These are phyloP conservation scores for Nidula niveotomentosa DNA, from an alignment of 1,284 basidiomycete genomes.

Conservation along the genomic window DNA sequence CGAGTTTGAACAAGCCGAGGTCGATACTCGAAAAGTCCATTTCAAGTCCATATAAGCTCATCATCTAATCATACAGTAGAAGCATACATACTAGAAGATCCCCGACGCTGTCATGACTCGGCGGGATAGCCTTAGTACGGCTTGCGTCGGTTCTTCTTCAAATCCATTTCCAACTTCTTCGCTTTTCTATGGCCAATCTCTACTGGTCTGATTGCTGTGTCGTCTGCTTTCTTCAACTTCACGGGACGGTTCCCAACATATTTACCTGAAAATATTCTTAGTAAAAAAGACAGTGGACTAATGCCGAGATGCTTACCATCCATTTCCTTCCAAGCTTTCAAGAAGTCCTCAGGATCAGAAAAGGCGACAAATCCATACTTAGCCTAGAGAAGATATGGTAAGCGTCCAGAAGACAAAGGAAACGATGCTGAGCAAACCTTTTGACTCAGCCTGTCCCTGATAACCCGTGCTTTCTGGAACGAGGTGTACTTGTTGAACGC, in stretches of 20 bases:
- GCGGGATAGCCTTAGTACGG: conserved; percentile 50
- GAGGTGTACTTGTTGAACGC: conserved; percentile 93
- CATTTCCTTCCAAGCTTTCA: conserved; percentile 99
- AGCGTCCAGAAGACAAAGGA: neutral
- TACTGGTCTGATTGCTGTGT: conserved; percentile 82
- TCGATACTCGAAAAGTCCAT: no score
- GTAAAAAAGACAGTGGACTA: no score
- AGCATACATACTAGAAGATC: neutral
- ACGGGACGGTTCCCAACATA: conserved; percentile 96
- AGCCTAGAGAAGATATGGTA: conserved; percentile 51
- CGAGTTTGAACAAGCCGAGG: no score
- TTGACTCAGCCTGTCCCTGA: conserved; percentile 87
- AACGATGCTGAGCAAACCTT: conserved; percentile 52
- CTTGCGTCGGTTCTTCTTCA: conserved; percentile 81
- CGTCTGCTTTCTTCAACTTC: conserved; percentile 87
- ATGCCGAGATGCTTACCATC: conserved; percentile 64
- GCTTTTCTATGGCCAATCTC: conserved; percentile 93
- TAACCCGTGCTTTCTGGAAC: conserved; percentile 94
- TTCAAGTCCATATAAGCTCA: conserved; percentile 10
- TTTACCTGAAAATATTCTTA: conserved; percentile 61
- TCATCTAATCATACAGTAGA: neutral
- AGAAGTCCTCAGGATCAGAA: conserved; percentile 97
- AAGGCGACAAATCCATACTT: conserved; percentile 98
- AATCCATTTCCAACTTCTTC: conserved; percentile 73
- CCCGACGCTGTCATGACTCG: conserved; percentile 7